Percentiles rank a stretch among this genome's conserved stretches.
Conservation (phyloP, 345 rosid species). For the Turritis glabra region DNA sequence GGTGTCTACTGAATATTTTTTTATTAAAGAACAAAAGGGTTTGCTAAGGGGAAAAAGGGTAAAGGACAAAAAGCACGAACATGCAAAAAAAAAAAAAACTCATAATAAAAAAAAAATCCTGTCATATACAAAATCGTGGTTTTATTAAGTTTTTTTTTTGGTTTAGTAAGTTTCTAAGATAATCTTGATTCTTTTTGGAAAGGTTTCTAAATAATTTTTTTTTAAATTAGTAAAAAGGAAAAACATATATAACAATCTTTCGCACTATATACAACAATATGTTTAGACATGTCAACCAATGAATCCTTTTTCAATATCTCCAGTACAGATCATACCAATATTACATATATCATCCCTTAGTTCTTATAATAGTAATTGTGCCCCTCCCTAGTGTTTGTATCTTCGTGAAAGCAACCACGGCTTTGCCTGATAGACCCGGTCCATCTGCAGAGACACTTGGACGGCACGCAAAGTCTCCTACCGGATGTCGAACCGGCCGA, state of each 20-base stretch:
- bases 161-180: not conserved
- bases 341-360: conserved; percentile 60
- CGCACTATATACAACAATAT: conserved; percentile 25
- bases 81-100: not conserved
- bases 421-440: conserved; percentile 88
- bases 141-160: not conserved
- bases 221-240: not conserved
- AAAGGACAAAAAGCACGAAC: conserved; percentile 12
- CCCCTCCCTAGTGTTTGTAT: conserved; percentile 93
- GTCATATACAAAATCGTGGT: not conserved
- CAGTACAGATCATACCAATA: not conserved
- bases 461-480: conserved; percentile 88
- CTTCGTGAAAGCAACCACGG: conserved; percentile 86
- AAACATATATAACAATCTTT: not conserved
- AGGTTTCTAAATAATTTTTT: not conserved
- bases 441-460: conserved; percentile 72
- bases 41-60: conserved; percentile 17
- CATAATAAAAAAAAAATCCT: not conserved
- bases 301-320: not conserved
- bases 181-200: not conserved
- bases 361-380: conserved; percentile 91
- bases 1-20: conserved; percentile 1
- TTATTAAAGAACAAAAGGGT: conserved; percentile 17
- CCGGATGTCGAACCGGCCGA: conserved; percentile 89
- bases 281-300: conserved; percentile 6